Evolutionary conservation across 2,329 filamentous ascomycete species (phyloP).

Genomic region (Thermomyces lanuginosus): DNA sequence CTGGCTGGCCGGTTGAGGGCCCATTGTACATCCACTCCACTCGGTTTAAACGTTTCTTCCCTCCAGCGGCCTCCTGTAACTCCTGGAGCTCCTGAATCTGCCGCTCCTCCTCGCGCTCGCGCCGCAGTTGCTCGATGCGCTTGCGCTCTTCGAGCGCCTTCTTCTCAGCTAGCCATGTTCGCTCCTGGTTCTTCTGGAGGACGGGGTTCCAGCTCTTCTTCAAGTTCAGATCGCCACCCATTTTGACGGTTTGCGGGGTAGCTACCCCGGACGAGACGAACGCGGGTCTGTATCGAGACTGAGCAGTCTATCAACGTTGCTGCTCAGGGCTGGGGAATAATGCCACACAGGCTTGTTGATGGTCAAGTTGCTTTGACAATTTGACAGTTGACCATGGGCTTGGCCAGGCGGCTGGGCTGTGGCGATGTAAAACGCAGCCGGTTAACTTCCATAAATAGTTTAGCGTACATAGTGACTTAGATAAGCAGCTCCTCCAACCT

Average conservation of each 20-base stretch:
- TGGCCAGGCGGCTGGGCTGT: no score
- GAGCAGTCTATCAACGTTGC: no score
- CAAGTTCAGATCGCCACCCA: constrained; percentile 76
- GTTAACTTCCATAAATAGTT: no score
- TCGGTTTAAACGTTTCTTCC: constrained; percentile 59
- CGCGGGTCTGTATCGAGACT: no score
- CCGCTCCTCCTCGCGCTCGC: constrained; percentile 87
- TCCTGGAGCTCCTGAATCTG: constrained; percentile 81
- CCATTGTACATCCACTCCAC: constrained; percentile 99
- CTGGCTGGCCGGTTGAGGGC: constrained; percentile 53
- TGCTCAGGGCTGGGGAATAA: no score
- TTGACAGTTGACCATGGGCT: no score
- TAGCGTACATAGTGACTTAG: no score
- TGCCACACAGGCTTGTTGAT: no score
- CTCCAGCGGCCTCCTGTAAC: constrained; percentile 76
- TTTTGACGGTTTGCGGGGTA: constrained; percentile 37
- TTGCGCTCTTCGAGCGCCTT: constrained; percentile 90
- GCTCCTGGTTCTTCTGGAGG: constrained; percentile 75
- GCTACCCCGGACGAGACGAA: no score
- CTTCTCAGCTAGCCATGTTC: constrained; percentile 82
- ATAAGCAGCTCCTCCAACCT: no score
- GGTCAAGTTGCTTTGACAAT: no score
- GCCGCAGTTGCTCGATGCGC: constrained; percentile 74
- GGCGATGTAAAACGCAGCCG: no score
- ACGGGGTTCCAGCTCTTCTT: constrained; percentile 73